phyloP scores from a whole-genome alignment of 2,329 filamentous ascomycete species.

The Venturiaceae sp. region DNA sequence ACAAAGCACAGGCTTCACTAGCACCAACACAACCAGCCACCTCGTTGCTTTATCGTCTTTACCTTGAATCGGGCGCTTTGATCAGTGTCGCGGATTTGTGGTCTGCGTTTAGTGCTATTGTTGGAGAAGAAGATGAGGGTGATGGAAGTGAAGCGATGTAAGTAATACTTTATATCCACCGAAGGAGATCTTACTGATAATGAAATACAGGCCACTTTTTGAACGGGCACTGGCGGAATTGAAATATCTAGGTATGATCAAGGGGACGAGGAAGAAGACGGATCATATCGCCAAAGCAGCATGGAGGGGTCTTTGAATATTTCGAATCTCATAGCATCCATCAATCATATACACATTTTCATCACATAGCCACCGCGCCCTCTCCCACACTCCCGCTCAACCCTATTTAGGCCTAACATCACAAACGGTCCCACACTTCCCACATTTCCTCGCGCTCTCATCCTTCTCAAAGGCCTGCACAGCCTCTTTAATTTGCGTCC shows the following conservation, averaged over 20 bases:
- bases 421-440: conserved; percentile 65
- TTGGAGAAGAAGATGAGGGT: conserved; percentile 40
- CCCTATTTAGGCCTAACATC: conserved; percentile 41
- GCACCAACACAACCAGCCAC: conserved; percentile 57
- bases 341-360: not conserved
- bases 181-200: not conserved
- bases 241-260: conserved; percentile 76
- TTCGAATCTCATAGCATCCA: not conserved
- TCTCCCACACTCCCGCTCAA: not conserved
- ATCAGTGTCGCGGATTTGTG: conserved; percentile 75
- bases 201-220: conserved; percentile 54
- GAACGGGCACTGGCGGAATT: conserved; percentile 80
- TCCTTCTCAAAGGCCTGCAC: conserved; percentile 72
- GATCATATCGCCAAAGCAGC: conserved; percentile 82
- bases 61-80: conserved; percentile 64
- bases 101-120: conserved; percentile 61
- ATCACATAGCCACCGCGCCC: not conserved
- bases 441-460: conserved; percentile 62
- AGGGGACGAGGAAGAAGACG: conserved; percentile 79
- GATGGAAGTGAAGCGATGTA: conserved; percentile 37
- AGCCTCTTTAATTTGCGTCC: conserved; percentile 87
- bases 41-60: conserved; percentile 68
- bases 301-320: conserved; percentile 60
- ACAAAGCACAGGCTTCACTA: conserved; percentile 32
- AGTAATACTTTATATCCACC: conserved; percentile 24